Evolutionary conservation across 352 stramenopile genomes (phyloP), one percentile per base, ranked within the genome.

Genomic region (Hyaloperonospora arabidopsidis): DNA sequence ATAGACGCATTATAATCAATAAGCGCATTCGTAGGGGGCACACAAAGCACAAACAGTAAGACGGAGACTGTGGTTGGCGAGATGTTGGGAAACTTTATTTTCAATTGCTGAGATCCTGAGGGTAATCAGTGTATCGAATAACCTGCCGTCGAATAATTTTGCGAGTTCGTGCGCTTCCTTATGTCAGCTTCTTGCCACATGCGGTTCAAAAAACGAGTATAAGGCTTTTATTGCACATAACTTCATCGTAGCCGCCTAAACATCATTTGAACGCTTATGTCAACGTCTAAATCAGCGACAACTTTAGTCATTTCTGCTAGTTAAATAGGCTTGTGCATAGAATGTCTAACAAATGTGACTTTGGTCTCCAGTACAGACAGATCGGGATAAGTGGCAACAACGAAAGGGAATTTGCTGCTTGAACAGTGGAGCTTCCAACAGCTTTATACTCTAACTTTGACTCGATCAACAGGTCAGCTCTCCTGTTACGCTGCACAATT

Each of bases 1-100:
- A n/a, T n/a, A n/a, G n/a, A n/a, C 25, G 87, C 18, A 72, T 95
- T 52, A 73, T 95, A 40, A 71, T 1, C 85, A 96, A n/a, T n/a
- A n/a, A n/a, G n/a, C n/a, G 53, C 76, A 93, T 93, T 97, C 60
- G 71, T 80, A 21, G 54, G 76, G 23, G 86, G 96, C 57, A 81
- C 81, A 5, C 90, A 97, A 67, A 84, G 89, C 6, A 56, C 86
- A 10, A 84, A 96, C 57, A 89, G 78, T 54, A 89, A 97, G 65
- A 89, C 81, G 36, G 90, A 97, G 73, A 86, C 97, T 54, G 68
- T 97, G 43, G 96, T 86, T 0, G 80, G 74, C 36, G 84, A 89
- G 67, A 79, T 7, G 80, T 93, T 51, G 90, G 89, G n/a, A n/a
- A n/a, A n/a, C n/a, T n/a, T n/a, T n/a, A n/a, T n/a, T n/a, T n/a